phyloP scores from a whole-genome alignment of 768 basidiomycete species.

The Mycena vulgaris region DNA sequence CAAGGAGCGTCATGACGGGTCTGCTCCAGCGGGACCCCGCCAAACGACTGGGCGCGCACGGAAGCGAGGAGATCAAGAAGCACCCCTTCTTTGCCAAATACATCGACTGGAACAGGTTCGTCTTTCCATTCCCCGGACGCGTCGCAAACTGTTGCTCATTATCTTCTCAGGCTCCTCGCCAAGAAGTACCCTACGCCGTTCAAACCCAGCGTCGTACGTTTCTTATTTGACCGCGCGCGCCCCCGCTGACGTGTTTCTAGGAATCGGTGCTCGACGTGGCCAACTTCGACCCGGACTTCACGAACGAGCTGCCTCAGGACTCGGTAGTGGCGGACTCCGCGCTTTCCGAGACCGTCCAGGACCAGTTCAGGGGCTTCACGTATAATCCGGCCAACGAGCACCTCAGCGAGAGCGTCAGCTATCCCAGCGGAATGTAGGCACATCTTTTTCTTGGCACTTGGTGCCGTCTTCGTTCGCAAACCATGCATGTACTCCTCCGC shows the following conservation, averaged over 20 bases:
- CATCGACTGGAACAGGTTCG: constrained; percentile 90
- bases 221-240: background rate
- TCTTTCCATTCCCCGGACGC: constrained; percentile 12
- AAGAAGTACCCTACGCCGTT: constrained; percentile 99
- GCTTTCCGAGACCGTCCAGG: constrained; percentile 96
- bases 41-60: constrained; percentile 89
- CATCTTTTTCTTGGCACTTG: background rate
- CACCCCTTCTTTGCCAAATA: constrained; percentile 97
- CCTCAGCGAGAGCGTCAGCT: constrained; percentile 87
- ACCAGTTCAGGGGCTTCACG: constrained; percentile 94
- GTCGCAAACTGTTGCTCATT: background rate
- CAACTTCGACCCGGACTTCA: constrained; percentile 98
- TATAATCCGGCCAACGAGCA: constrained; percentile 91
- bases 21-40: constrained; percentile 92
- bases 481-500: constrained; percentile 8
- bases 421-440: constrained; percentile 61
- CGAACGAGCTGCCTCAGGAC: constrained; percentile 94
- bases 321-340: constrained; percentile 96
- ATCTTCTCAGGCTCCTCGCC: constrained; percentile 71
- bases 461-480: background rate
- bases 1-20: constrained; percentile 89
- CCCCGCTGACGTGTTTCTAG: constrained; percentile 50
- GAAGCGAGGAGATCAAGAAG: constrained; percentile 95
- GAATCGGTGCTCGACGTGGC: constrained; percentile 95
- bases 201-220: constrained; percentile 94